A percentile compares a stretch with the other conserved stretches of the same genome.
These are phyloP conservation scores for Gamsiella multidivaricata DNA, from an alignment of 192 early-diverging fungal species.

Conservation along the genomic window DNA sequence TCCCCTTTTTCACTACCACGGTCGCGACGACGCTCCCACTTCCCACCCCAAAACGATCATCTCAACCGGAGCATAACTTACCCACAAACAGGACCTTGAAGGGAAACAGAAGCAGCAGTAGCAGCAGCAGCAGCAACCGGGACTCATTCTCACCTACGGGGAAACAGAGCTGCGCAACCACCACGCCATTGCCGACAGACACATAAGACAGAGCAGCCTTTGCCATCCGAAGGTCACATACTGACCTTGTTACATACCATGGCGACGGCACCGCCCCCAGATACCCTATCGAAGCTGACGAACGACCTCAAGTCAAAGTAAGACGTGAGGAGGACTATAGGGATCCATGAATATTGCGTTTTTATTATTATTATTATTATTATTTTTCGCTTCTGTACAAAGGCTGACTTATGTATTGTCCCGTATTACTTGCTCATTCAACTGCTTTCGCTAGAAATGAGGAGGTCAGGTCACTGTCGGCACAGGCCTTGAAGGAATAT, in stretches of 20 bases:
- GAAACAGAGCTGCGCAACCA: too few species aligned
- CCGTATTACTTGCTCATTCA: background rate
- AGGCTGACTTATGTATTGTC: background rate
- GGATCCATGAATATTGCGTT: background rate
- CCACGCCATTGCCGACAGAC: too few species aligned
- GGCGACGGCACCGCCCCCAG: constrained; percentile 37
- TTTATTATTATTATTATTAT: background rate
- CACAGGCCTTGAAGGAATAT: constrained; percentile 70
- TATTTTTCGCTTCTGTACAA: background rate
- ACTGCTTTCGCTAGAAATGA: constrained; percentile 62
- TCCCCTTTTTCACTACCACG: too few species aligned
- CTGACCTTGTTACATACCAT: constrained; percentile 31
- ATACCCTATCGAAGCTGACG: constrained; percentile 39
- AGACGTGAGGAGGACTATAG: background rate
- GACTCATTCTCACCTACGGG: too few species aligned
- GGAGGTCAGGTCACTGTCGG: constrained; percentile 66
- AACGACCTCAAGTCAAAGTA: constrained; percentile 67
- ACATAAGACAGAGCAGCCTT: background rate
- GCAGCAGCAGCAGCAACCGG: too few species aligned
- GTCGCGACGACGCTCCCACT: too few species aligned
- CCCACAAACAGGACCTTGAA: too few species aligned
- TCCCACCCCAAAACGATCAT: too few species aligned
- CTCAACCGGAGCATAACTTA: too few species aligned
- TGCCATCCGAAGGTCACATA: constrained; percentile 10
- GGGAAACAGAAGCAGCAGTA: too few species aligned